Evolutionary conservation across 1,284 basidiomycete genomes (phyloP).

Genomic region (Exobasidium rhododendri): DNA sequence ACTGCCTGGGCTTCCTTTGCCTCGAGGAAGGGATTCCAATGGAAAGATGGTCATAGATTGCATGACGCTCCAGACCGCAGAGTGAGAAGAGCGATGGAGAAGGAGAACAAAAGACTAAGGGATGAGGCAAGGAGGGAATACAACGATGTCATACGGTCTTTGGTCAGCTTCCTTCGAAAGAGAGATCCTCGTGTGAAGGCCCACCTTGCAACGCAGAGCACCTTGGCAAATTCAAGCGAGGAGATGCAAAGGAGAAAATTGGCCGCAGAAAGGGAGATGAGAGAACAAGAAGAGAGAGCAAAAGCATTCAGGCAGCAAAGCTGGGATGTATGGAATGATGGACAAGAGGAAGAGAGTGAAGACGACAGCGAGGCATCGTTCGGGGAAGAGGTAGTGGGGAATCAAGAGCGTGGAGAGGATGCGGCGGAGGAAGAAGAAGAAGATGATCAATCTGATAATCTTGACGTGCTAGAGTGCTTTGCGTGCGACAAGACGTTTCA

Average conservation of each 20-base stretch:
- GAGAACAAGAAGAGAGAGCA: slow-evolving; percentile 61
- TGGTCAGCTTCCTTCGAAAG: slow-evolving; percentile 83
- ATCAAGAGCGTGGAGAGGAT: slow-evolving; percentile 9
- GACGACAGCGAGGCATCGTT: slow-evolving; percentile 25
- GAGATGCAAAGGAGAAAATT: slow-evolving; percentile 67
- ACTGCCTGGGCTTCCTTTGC: slow-evolving; percentile 80
- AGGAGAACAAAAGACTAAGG: slow-evolving; percentile 87
- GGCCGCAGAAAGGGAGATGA: slow-evolving; percentile 35
- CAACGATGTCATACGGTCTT: slow-evolving; percentile 74
- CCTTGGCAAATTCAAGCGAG: slow-evolving; percentile 63
- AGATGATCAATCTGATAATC: slow-evolving; percentile 21
- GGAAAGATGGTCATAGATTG: slow-evolving; percentile 81
- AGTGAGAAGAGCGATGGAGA: slow-evolving; percentile 84
- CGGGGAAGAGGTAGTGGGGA: slow-evolving; percentile 25
- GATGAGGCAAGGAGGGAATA: slow-evolving; percentile 86
- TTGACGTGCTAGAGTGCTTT: slow-evolving; percentile 76
- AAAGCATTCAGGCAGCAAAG: slow-evolving; percentile 61
- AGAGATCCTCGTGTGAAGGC: slow-evolving; percentile 86
- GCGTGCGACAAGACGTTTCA: slow-evolving; percentile 87
- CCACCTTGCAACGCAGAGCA: slow-evolving; percentile 44
- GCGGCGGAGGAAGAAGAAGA: slow-evolving; percentile 24
- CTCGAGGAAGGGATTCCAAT: slow-evolving; percentile 83
- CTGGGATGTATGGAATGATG: slow-evolving; percentile 29
- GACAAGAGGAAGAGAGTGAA: slow-evolving; percentile 20
- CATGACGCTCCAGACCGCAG: slow-evolving; percentile 81